Conservation (phyloP, 2,329 filamentous ascomycete genomes). For the Fusarium newnesense region DNA sequence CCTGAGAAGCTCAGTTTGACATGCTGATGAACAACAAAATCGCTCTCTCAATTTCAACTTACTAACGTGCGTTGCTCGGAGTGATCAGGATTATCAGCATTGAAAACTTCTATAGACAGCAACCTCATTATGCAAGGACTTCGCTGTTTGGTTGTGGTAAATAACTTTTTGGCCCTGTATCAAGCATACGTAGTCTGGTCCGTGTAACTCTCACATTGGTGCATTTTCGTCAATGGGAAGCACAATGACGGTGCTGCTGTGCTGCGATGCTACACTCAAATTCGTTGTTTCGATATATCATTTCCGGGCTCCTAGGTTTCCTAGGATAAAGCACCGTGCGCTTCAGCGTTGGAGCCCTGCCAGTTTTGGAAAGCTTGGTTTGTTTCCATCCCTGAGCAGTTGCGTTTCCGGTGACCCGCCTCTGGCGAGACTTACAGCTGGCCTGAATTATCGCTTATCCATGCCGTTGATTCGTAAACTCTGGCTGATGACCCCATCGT, state of each 20-base stretch:
- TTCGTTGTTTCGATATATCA: conserved; percentile 25
- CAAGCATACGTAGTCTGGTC: background rate
- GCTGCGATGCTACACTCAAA: conserved; percentile 18
- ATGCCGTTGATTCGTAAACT: conserved; percentile 41
- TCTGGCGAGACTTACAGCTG: conserved; percentile 30
- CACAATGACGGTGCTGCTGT: conserved; percentile 30
- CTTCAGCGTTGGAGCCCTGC: conserved; percentile 24
- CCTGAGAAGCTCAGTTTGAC: background rate
- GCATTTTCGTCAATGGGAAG: conserved; percentile 25
- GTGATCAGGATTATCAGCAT: background rate
- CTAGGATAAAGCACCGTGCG: conserved; percentile 2
- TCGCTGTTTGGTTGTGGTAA: background rate
- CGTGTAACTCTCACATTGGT: conserved; percentile 33
- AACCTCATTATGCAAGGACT: background rate
- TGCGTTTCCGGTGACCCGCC: conserved; percentile 42
- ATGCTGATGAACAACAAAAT: background rate
- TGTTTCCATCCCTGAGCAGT: conserved; percentile 23
- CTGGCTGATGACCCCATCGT: conserved; percentile 11
- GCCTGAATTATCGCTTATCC: conserved; percentile 42
- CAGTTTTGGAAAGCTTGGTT: conserved; percentile 34
- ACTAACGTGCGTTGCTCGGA: background rate
- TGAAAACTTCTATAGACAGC: background rate
- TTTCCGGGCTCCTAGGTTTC: conserved; percentile 5
- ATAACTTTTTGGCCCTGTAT: background rate
- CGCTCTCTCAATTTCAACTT: background rate